A percentile compares a stretch with the other conserved stretches of the same genome.
phyloP scores from a whole-genome alignment of 192 early-diverging fungal species.

The Rhizophagus prolifer region DNA sequence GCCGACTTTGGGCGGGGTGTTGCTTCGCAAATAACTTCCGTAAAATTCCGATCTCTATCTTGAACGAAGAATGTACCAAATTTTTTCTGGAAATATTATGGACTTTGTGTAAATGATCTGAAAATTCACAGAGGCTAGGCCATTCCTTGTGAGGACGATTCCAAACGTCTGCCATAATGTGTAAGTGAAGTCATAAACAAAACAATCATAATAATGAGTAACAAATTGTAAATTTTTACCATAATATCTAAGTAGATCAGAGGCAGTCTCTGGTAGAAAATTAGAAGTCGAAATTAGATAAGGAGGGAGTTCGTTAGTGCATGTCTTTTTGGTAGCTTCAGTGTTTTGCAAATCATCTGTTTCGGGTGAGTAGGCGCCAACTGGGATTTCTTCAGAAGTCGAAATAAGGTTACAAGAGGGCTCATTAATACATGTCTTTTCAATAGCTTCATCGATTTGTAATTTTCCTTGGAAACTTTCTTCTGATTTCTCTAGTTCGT shows the following conservation, averaged over 20 bases:
- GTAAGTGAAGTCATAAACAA: slow-evolving; percentile 17
- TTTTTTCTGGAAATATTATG: not conserved
- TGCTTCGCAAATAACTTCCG: not conserved
- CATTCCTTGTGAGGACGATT: slow-evolving; percentile 4
- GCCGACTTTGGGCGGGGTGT: not conserved
- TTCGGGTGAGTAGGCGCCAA: too few species aligned
- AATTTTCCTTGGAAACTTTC: too few species aligned
- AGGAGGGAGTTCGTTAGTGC: not conserved
- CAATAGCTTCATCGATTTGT: too few species aligned
- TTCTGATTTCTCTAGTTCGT: too few species aligned
- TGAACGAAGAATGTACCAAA: slow-evolving; percentile 1
- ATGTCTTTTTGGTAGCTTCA: too few species aligned
- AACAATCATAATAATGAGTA: slow-evolving; percentile 4
- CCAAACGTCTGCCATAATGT: slow-evolving; percentile 5
- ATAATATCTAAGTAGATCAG: slow-evolving; percentile 9
- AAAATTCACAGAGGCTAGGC: not conserved
- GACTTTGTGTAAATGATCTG: slow-evolving; percentile 2
- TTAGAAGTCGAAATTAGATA: not conserved
- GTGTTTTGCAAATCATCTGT: too few species aligned
- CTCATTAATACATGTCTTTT: too few species aligned
- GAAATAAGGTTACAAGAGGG: too few species aligned
- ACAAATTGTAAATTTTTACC: slow-evolving; percentile 4
- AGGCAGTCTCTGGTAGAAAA: not conserved
- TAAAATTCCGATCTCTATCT: slow-evolving; percentile 6
- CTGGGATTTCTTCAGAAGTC: too few species aligned